Percentiles rank a stretch among this genome's conserved stretches.
These are phyloP conservation scores for Isabelozyma rhagii DNA, from an alignment of 805 yeast species.

Conservation along the genomic window DNA sequence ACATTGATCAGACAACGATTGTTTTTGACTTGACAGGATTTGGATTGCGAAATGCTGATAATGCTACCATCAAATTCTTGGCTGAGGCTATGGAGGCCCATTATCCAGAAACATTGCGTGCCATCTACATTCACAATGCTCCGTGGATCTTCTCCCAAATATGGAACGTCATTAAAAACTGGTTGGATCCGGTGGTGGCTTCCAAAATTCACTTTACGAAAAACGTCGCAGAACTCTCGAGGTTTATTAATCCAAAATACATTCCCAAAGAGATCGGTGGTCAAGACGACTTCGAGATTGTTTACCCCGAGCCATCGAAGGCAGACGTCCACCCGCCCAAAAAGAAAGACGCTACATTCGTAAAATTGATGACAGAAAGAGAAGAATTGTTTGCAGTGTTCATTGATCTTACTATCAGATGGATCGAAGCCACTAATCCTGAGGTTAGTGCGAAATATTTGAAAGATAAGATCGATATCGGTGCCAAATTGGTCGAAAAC, in stretches of 20 bases:
- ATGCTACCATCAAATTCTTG: conserved; percentile 84
- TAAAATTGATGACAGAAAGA: conserved; percentile 49
- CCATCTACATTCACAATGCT: conserved; percentile 82
- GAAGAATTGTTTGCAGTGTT: conserved; percentile 50
- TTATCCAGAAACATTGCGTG: conserved; percentile 91
- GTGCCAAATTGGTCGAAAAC: conserved; percentile 54
- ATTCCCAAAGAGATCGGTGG: conserved; percentile 76
- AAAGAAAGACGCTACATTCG: conserved; percentile 39
- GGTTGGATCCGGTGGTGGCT: conserved; percentile 95
- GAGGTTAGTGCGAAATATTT: conserved; percentile 48
- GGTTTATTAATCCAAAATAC: conserved; percentile 52
- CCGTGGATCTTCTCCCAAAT: conserved; percentile 96
- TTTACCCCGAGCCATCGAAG: conserved; percentile 4
- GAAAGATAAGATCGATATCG: conserved; percentile 52
- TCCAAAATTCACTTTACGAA: conserved; percentile 81
- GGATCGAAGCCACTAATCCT: conserved; percentile 67
- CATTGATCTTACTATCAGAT: conserved; percentile 63
- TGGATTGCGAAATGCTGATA: conserved; percentile 90
- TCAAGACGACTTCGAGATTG: conserved; percentile 25
- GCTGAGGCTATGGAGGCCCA: conserved; percentile 91
- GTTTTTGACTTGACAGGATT: conserved; percentile 86
- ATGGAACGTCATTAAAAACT: conserved; percentile 86
- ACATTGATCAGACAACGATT: conserved; percentile 66
- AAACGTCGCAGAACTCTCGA: conserved; percentile 55
- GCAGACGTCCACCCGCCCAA: conserved; percentile 17